Evolutionary conservation across 129 eudicot species (phyloP).

Genomic region (Pseudognaphalium luteoalbum): DNA sequence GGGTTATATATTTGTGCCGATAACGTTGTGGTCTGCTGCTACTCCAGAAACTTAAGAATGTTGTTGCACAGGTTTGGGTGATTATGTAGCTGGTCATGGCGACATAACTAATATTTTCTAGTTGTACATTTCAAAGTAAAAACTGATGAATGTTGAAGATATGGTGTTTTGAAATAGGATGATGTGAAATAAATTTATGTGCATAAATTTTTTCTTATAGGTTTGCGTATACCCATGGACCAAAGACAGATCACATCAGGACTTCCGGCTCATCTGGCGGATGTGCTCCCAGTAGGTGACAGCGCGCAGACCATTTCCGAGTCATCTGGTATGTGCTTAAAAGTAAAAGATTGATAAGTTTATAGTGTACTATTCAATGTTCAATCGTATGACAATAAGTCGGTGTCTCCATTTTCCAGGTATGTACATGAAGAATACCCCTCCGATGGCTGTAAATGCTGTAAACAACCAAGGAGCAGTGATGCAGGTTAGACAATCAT

Average conservation of each 20-base stretch:
- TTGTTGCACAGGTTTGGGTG: slow-evolving; percentile 14
- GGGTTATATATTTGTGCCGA: slow-evolving; percentile 2
- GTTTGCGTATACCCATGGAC: slow-evolving; percentile 74
- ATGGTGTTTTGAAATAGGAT: slow-evolving; percentile 18
- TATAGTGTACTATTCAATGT: background rate
- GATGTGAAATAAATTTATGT: background rate
- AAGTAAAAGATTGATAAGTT: background rate
- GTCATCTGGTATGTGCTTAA: slow-evolving; percentile 64
- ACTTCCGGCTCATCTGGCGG: slow-evolving; percentile 85
- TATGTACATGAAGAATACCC: slow-evolving; percentile 82
- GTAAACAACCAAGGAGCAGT: slow-evolving; percentile 68
- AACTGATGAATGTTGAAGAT: background rate
- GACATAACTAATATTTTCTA: background rate
- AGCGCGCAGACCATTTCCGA: slow-evolving; percentile 52
- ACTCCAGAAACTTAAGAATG: slow-evolving; percentile 11
- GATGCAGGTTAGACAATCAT: slow-evolving; percentile 57
- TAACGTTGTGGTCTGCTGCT: background rate
- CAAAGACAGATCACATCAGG: slow-evolving; percentile 80
- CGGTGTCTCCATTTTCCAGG: slow-evolving; percentile 46
- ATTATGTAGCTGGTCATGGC: background rate
- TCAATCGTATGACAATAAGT: slow-evolving; percentile 1
- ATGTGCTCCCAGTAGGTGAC: slow-evolving; percentile 68
- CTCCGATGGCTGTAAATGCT: slow-evolving; percentile 63
- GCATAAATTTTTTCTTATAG: slow-evolving; percentile 35
- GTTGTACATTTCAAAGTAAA: background rate